Conservation (phyloP, 192 early-diverging fungal genomes). For the Dispira simplex region DNA sequence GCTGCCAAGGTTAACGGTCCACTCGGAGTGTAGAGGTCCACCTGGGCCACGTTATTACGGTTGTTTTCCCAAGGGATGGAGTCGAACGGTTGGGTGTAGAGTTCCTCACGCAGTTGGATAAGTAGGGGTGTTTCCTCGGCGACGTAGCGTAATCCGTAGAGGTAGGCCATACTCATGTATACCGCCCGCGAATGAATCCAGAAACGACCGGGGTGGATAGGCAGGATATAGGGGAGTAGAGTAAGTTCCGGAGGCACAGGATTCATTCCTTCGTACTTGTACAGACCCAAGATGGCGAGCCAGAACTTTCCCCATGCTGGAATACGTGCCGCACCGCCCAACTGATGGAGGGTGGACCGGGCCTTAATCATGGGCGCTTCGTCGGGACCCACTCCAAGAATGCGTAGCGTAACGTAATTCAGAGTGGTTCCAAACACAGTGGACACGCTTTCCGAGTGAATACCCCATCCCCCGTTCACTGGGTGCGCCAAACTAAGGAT, state of each 20-base stretch:
- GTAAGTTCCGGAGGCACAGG: slow-evolving; percentile 82
- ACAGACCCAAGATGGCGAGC: slow-evolving; percentile 77
- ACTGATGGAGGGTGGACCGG: slow-evolving; percentile 60
- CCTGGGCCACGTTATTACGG: slow-evolving; percentile 64
- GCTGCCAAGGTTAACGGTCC: slow-evolving; percentile 54
- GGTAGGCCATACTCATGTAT: slow-evolving; percentile 91
- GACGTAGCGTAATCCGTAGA: slow-evolving; percentile 56
- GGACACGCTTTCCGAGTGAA: slow-evolving; percentile 81
- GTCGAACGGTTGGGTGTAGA: slow-evolving; percentile 79
- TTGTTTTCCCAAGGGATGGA: slow-evolving; percentile 66
- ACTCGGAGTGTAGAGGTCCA: slow-evolving; percentile 77
- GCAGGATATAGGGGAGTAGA: slow-evolving; percentile 62
- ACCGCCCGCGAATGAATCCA: slow-evolving; percentile 92
- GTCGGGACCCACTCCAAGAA: slow-evolving; percentile 72
- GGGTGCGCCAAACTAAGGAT: slow-evolving; percentile 62
- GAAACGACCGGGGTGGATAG: slow-evolving; percentile 78
- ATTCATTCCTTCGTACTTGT: slow-evolving; percentile 95
- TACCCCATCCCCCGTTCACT: slow-evolving; percentile 92
- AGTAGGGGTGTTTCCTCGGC: slow-evolving; percentile 53
- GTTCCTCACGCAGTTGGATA: slow-evolving; percentile 63
- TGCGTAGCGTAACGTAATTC: slow-evolving; percentile 82
- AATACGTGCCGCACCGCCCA: slow-evolving; percentile 72
- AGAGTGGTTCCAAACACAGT: slow-evolving; percentile 93
- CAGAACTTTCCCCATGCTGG: slow-evolving; percentile 99
- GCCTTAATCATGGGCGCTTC: slow-evolving; percentile 77